Base-by-base conservation (phyloP, 2,329 filamentous ascomycete genomes). In the Colletotrichum cereale region DNA sequence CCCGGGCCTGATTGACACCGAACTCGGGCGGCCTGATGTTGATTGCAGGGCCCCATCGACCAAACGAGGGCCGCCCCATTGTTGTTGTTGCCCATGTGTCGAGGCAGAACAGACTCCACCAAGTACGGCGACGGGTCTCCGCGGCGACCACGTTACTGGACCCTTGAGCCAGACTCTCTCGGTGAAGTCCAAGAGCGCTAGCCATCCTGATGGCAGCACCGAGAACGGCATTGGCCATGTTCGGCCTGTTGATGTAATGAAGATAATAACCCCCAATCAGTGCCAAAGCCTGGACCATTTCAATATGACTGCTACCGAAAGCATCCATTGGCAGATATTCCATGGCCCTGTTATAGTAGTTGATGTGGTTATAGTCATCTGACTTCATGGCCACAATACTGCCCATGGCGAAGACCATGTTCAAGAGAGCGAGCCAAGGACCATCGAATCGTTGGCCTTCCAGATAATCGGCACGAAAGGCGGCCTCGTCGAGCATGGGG, bases 341-440 rank as follows among this genome's bases (percentile, higher is more conserved):
- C 81, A 91, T 91, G 24, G 91, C 90, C 36, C 89, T 86, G 74
- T 87, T 88, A 80, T 92, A 94, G 80, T 92, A 94, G 73, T 87
- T 87, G 76, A 92, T 86, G 76, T 94, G 92, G 67, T 86, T 89
- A 73, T 89, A 88, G 77, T 93, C 91, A 50, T 91, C 85, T 1
- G 86, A 86, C 75, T 87, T 91, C 73, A 88, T 89, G 44, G 90
- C 90, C 1, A 88, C 91, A 61, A 95, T 90, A 75, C 90, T 92
- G 18, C 92, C 92, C 82, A 94, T 88, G 5, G 92, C 91, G 74
- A 94, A 91, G 5, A 95, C 91, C 83, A 93, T 93, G 78, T 95
- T 94, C 26, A 94, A 82, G 8, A 95, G 81, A 11, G 90, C 90
- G 24, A 93, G 84, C 92, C 92, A 95, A 26, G 91, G 87, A 1